Conservation (phyloP, 2,329 filamentous ascomycete genomes). For the Penicillium sp. region DNA sequence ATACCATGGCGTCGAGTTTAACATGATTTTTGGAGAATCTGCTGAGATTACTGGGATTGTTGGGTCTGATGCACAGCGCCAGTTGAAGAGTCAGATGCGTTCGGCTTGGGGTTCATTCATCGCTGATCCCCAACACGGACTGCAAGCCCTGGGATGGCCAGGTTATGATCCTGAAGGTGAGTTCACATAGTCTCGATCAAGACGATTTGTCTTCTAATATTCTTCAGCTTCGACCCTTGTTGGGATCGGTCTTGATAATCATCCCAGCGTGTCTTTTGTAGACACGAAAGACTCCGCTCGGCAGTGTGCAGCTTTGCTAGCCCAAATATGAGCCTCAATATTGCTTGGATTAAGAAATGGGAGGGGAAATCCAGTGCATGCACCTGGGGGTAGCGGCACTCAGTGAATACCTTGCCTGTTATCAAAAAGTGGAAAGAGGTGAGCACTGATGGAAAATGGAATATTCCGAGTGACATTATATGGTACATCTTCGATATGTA, state of each 20-base stretch:
- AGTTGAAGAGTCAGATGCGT: conserved; percentile 26
- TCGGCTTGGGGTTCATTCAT: conserved; percentile 44
- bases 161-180: conserved; percentile 26
- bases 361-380: too few relatives aligned
- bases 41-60: conserved; percentile 42
- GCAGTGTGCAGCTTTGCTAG: background rate
- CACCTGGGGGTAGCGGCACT: too few relatives aligned
- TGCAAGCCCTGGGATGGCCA: conserved; percentile 40
- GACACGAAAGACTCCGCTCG: background rate
- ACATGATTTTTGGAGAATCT: conserved; percentile 51
- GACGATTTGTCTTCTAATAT: background rate
- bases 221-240: background rate
- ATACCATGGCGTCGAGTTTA: conserved; percentile 52
- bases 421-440: too few relatives aligned
- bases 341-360: background rate
- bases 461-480: too few relatives aligned
- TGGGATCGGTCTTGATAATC: background rate
- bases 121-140: conserved; percentile 36
- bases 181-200: background rate
- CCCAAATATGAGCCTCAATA: background rate
- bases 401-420: too few relatives aligned
- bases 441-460: too few relatives aligned
- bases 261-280: background rate
- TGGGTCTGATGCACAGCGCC: conserved; percentile 30
- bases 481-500: too few relatives aligned